Conservation (phyloP, 352 stramenopile species). For the Phytopythium vexans region DNA sequence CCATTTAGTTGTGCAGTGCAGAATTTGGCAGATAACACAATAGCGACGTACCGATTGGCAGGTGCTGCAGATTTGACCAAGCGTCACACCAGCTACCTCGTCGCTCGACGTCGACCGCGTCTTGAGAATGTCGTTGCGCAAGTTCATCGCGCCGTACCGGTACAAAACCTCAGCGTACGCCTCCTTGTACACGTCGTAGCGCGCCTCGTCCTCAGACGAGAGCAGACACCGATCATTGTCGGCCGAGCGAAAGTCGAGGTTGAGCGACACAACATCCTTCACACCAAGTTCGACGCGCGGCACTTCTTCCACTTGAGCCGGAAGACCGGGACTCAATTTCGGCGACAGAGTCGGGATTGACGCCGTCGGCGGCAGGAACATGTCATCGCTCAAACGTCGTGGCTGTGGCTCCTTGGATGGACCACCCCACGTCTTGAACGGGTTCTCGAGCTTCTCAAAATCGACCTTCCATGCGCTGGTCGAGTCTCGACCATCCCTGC, state of each 20-base stretch:
- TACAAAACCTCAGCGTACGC: conserved; percentile 82
- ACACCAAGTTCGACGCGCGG: conserved; percentile 26
- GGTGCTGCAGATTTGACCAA: conserved; percentile 61
- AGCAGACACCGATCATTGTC: conserved; percentile 47
- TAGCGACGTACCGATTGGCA: conserved; percentile 52
- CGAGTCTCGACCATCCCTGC: too few species aligned
- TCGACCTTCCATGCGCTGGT: conserved; percentile 54
- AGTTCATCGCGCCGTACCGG: conserved; percentile 70
- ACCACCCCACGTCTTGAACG: conserved; percentile 74
- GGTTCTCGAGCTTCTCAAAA: conserved; percentile 65
- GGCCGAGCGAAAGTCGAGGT: conserved; percentile 34
- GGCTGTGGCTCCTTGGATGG: conserved; percentile 39
- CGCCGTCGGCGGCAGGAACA: conserved; percentile 39
- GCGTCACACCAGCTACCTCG: conserved; percentile 48
- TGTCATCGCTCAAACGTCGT: conserved; percentile 43
- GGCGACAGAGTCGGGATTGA: conserved; percentile 21
- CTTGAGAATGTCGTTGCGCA: conserved; percentile 76
- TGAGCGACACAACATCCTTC: conserved; percentile 46
- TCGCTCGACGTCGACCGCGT: conserved; percentile 22
- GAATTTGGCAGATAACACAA: not conserved
- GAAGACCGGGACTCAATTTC: not conserved
- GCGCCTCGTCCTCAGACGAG: conserved; percentile 48
- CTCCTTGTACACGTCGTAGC: conserved; percentile 81
- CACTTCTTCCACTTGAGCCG: conserved; percentile 2
- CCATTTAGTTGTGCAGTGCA: not conserved